Evolutionary conservation across 2,329 filamentous ascomycete genomes (phyloP), one percentile per base, ranked within the genome.

Genomic region (Fusarium tupiense): DNA sequence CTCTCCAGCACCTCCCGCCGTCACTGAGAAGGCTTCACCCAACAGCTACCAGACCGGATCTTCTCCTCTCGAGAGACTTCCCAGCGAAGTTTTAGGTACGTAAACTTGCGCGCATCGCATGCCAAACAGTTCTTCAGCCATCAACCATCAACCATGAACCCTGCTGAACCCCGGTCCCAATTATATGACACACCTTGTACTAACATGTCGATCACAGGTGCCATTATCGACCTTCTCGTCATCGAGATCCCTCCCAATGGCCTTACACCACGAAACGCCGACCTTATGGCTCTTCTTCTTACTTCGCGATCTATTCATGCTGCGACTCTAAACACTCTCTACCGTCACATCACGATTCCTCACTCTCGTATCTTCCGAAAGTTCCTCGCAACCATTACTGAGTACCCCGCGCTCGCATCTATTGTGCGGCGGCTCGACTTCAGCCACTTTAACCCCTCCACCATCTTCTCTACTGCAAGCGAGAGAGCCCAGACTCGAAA

Each of bases 301-400:
- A 91, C 92, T n/a, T 96, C 93, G n/a, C 90, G 89, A 79, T 89
- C 90, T 37, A 85, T 96, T 68, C 92, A 96, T 79, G 88, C 88
- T 33, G 91, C 91, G 26, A 95, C 93, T 8, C 85, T 95, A 40
- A 89, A 90, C 75, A 93, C 93, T 12, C 88, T 96, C 56, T 96
- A 96, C 84, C 89, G 90, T 74, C 91, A 93, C 81, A 93, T 96
- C 81, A 94, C 93, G 49, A 92, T 96, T 75, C 93, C 94, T 11
- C 93, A 95, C 85, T 96, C 94, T 33, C 87, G 91, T 69, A 94
- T 95, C 80, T 96, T 95, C 84, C 91, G 91, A 80, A 96, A 96
- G 83, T 94, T 95, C 76, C 88, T 95, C 56, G 86, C 87, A 66
- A 93, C 94, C 78, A 86, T 96, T 73, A 85, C 86, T 52, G 84